These are phyloP conservation scores for Aspergillus hancockii DNA, from an alignment of 495 filamentous ascomycete genomes.

Conservation along the genomic window DNA sequence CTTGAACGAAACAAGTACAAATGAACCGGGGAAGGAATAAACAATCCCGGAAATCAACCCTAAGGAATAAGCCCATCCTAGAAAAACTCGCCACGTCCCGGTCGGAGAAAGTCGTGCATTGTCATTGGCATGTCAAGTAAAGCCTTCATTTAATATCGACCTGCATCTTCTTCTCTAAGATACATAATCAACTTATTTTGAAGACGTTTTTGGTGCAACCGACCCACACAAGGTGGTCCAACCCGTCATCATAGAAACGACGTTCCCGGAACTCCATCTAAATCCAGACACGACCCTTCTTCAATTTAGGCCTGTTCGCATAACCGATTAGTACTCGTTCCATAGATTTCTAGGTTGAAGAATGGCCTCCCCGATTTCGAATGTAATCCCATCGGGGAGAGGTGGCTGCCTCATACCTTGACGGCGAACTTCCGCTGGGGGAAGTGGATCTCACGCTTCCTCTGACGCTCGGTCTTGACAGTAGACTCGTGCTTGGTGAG, in stretches of 20 bases:
- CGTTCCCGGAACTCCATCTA: conserved; percentile 40
- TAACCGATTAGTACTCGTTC: conserved; percentile 5
- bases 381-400: neutral
- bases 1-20: neutral
- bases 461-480: conserved; percentile 80
- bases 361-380: neutral
- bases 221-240: conserved; percentile 41
- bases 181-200: conserved; percentile 46
- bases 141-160: conserved; percentile 40
- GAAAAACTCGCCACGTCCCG: neutral
- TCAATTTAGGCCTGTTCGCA: conserved; percentile 41
- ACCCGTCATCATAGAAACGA: conserved; percentile 37
- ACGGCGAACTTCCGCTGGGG: conserved; percentile 97
- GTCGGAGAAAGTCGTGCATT: conserved; percentile 13
- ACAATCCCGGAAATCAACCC: too few species aligned
- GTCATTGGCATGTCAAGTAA: conserved; percentile 45
- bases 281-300: conserved; percentile 37
- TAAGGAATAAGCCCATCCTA: neutral
- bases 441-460: conserved; percentile 94
- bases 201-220: conserved; percentile 35
- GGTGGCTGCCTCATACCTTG: conserved; percentile 68
- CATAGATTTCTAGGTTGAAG: neutral
- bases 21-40: too few species aligned
- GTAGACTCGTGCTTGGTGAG: conserved; percentile 87
- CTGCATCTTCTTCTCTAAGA: conserved; percentile 47